These are phyloP conservation scores for Penicillium simplicissimum DNA, from an alignment of 495 filamentous ascomycete species.

Conservation along the genomic window DNA sequence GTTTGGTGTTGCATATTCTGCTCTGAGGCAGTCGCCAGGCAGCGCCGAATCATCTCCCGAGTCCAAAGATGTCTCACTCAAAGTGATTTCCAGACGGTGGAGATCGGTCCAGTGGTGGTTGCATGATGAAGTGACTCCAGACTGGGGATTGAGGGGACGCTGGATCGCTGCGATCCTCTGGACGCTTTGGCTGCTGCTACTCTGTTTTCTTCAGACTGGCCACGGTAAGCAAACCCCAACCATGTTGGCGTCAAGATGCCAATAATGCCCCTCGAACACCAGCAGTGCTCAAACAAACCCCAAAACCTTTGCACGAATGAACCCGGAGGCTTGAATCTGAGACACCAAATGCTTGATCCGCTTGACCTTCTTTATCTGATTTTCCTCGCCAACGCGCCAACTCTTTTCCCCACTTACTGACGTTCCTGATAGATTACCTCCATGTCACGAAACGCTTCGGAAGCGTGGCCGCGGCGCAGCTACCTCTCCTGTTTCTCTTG, in stretches of 20 bases:
- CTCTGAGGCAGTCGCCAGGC: neutral
- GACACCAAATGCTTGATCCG: neutral
- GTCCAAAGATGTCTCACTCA: neutral
- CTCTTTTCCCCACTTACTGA: neutral
- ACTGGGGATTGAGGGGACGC: conserved; percentile 8
- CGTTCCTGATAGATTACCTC: conserved; percentile 3
- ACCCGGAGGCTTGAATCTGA: too few species aligned
- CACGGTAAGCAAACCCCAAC: neutral
- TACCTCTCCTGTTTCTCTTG: conserved; percentile 7
- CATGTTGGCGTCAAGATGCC: neutral
- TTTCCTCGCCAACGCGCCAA: neutral
- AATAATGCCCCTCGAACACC: neutral
- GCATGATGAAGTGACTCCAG: conserved; percentile 7
- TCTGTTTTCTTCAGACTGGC: conserved; percentile 10
- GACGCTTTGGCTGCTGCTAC: conserved; percentile 6
- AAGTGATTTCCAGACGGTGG: neutral
- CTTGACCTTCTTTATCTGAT: neutral
- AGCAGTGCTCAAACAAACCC: neutral
- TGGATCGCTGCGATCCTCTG: conserved; percentile 9
- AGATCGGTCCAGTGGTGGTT: conserved; percentile 7
- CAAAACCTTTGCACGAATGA: too few species aligned
- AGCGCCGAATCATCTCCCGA: neutral
- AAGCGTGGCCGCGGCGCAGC: conserved; percentile 10
- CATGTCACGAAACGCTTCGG: conserved; percentile 15
- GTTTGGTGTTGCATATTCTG: neutral